A percentile compares a stretch with the other conserved stretches of the same genome.
Conservation (phyloP, 352 stramenopile genomes). For the Aphanomyces astaci region DNA sequence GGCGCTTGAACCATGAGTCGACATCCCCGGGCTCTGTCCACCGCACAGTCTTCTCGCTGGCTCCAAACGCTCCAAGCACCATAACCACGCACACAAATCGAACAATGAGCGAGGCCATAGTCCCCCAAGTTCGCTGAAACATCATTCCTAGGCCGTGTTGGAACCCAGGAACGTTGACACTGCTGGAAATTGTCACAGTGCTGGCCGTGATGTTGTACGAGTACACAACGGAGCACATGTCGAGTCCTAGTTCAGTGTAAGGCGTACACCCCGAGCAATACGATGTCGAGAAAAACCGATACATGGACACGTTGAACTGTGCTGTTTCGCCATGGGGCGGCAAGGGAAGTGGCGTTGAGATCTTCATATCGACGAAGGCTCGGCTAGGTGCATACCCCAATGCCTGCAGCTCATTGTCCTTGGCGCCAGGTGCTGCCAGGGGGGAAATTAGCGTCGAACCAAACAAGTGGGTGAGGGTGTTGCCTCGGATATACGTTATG, state of each 20-base stretch:
- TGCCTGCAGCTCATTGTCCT: neutral
- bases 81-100: neutral
- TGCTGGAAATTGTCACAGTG: neutral
- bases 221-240: neutral
- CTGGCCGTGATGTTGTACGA: constrained; percentile 11
- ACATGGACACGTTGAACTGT: constrained; percentile 2
- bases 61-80: neutral
- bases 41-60: neutral
- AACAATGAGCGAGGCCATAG: neutral
- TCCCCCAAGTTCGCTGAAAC: neutral
- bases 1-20: neutral
- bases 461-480: constrained; percentile 13
- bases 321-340: neutral
- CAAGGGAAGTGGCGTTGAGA: neutral
- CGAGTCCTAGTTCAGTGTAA: constrained; percentile 3
- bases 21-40: neutral
- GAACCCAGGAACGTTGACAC: neutral
- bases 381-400: constrained; percentile 16
- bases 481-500: constrained; percentile 9
- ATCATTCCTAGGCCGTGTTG: neutral
- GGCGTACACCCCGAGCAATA: constrained; percentile 14
- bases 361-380: neutral
- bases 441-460: neutral
- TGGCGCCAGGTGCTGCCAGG: neutral
- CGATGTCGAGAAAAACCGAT: neutral